Percentiles rank a stretch among this genome's conserved stretches.
Conservation (phyloP, 176 grass and related monocot species). For the Oryza meridionalis region DNA sequence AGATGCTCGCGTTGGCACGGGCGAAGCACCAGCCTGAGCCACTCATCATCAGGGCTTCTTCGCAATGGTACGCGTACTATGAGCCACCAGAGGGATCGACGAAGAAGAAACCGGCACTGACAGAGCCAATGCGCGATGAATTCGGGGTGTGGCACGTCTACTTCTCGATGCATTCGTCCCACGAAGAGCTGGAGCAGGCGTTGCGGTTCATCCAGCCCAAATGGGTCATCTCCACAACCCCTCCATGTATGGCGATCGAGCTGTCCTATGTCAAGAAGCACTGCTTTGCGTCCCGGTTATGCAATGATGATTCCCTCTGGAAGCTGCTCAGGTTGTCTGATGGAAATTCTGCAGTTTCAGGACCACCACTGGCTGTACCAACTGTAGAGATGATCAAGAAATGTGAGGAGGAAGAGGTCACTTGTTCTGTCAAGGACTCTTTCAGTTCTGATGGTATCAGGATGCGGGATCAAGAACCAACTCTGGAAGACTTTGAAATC, state of each 20-base stretch:
- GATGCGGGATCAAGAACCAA: not conserved
- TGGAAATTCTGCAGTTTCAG: not conserved
- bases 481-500: conserved; percentile 29
- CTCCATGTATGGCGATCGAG: conserved; percentile 59
- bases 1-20: conserved; percentile 42
- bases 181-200: conserved; percentile 64
- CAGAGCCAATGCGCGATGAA: conserved; percentile 55
- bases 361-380: not conserved
- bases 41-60: no score
- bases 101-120: conserved; percentile 26
- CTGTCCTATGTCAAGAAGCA: conserved; percentile 75
- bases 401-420: not conserved
- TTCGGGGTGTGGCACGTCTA: conserved; percentile 76
- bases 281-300: conserved; percentile 58
- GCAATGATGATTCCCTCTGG: conserved; percentile 58
- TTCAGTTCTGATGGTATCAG: conserved; percentile 4
- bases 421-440: not conserved
- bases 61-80: no score
- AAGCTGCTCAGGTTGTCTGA: conserved; percentile 54
- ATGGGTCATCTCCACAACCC: conserved; percentile 80
- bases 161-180: conserved; percentile 69
- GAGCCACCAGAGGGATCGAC: no score
- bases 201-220: conserved; percentile 56
- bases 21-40: no score
- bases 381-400: not conserved